Conservation (phyloP, 768 basidiomycete genomes). For the Boletus eberwhitei region DNA sequence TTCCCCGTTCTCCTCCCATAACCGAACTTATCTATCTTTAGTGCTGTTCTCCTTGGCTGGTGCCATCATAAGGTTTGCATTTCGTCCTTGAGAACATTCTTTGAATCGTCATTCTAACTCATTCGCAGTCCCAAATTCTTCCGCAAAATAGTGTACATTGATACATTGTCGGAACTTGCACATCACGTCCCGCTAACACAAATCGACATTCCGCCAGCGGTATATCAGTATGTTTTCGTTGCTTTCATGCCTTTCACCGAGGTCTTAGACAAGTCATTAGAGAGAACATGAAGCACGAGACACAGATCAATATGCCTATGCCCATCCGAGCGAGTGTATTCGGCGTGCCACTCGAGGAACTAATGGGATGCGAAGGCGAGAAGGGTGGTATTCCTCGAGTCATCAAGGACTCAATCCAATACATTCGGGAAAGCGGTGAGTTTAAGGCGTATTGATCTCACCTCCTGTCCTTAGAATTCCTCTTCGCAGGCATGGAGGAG, state of each 20-base stretch:
- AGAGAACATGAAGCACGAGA: conserved; percentile 77
- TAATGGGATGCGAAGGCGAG: conserved; percentile 83
- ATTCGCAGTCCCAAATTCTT: conserved; percentile 81
- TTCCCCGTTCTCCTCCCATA: neutral
- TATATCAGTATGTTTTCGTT: conserved; percentile 64
- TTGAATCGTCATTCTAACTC: neutral
- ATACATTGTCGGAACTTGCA: conserved; percentile 76
- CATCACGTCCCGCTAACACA: conserved; percentile 78
- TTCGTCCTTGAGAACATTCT: neutral
- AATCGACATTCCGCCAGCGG: conserved; percentile 79
- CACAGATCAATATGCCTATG: conserved; percentile 62
- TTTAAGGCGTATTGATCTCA: neutral
- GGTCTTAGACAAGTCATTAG: conserved; percentile 36
- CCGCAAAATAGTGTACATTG: conserved; percentile 73
- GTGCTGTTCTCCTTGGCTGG: conserved; percentile 89
- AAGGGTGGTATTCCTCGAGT: conserved; percentile 81
- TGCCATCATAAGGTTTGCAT: conserved; percentile 74
- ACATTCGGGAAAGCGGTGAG: conserved; percentile 56
- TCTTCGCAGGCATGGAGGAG: conserved; percentile 49
- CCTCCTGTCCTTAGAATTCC: neutral
- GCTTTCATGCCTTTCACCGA: neutral
- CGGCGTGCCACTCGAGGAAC: conserved; percentile 74
- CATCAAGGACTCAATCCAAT: conserved; percentile 71
- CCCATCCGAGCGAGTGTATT: conserved; percentile 63
- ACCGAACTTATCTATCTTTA: conserved; percentile 29